Conservation (phyloP, 2,329 filamentous ascomycete genomes). For the Rugonectria rugulosa region DNA sequence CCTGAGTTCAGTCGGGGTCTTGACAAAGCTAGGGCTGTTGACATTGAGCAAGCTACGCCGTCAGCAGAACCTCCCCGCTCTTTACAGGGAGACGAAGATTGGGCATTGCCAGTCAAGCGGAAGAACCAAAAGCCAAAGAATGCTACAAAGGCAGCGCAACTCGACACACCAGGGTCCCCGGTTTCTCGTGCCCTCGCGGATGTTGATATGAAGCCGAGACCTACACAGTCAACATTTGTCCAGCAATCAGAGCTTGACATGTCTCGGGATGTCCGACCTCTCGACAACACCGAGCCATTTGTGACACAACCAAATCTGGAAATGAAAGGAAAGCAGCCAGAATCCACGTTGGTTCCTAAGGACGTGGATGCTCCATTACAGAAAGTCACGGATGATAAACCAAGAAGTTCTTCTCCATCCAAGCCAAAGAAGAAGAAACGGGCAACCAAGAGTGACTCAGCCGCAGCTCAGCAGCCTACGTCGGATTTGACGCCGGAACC, state of each 20-base stretch:
- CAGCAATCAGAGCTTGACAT: background rate
- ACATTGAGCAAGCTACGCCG: background rate
- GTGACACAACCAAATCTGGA: too few species aligned
- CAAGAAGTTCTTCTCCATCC: constrained; percentile 15
- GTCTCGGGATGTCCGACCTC: background rate
- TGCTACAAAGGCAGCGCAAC: background rate
- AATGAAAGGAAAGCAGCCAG: background rate
- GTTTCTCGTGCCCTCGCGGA: background rate
- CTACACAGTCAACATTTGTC: background rate
- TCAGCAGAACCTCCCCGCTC: background rate
- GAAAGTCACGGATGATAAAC: background rate
- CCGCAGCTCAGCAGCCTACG: constrained; percentile 10
- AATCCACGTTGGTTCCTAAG: background rate
- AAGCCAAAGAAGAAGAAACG: constrained; percentile 44
- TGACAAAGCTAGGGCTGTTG: background rate
- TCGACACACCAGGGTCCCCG: background rate
- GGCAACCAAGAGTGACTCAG: constrained; percentile 22
- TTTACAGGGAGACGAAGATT: constrained; percentile 18
- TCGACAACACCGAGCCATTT: background rate
- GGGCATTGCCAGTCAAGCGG: constrained; percentile 36
- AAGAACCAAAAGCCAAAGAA: constrained; percentile 42
- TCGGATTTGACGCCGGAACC: constrained; percentile 13
- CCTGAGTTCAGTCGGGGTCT: background rate
- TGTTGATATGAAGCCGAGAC: background rate
- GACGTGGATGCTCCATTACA: background rate